Base-by-base conservation (phyloP, 805 yeast species). In the Wickerhamiella lipophila region DNA sequence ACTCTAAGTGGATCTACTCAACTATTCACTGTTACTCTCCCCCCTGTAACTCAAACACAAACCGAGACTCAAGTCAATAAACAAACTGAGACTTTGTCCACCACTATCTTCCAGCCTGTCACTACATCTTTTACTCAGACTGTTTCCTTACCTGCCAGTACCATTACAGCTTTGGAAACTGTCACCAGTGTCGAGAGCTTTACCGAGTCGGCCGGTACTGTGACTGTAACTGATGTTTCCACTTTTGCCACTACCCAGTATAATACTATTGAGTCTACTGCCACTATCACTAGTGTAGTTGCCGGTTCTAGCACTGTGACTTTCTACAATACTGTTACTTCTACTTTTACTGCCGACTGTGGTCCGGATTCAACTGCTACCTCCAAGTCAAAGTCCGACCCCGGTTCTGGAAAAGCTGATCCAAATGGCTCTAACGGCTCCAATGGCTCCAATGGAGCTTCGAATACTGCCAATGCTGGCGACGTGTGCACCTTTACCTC, bases 401-500 rank as follows among this genome's bases (percentile, higher is more conserved):
- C n/a, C n/a, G n/a, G n/a, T n/a, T n/a, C n/a, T n/a, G n/a, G n/a
- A n/a, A n/a, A n/a, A n/a, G n/a, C n/a, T n/a, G n/a, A n/a, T n/a
- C n/a, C n/a, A n/a, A n/a, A n/a, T n/a, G 35, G 35, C 35, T 30
- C 35, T 15, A 32, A 6, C 32, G 32, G 32, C 32, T 29, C 32
- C 13, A 7, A 7, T 13, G 38, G 19, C 19, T 15, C 18, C 11
- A 9, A 9, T 15, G 38, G 38, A 11, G 6, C 34, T 29, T 29
- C 34, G 5, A 11, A 18, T 32, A 16, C 11, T 32, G 38, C 21
- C 38, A 6, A 18, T 32, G 18, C 15, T 16, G n/a, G n/a, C n/a
- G n/a, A n/a, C n/a, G n/a, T 36, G n/a, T 45, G 48, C 42, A 45
- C 42, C n/a, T 45, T 34, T 18, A 45, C 48, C 9, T 40, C 38